phyloP scores from a whole-genome alignment of 345 rosid species.

The Reutealis trisperma region DNA sequence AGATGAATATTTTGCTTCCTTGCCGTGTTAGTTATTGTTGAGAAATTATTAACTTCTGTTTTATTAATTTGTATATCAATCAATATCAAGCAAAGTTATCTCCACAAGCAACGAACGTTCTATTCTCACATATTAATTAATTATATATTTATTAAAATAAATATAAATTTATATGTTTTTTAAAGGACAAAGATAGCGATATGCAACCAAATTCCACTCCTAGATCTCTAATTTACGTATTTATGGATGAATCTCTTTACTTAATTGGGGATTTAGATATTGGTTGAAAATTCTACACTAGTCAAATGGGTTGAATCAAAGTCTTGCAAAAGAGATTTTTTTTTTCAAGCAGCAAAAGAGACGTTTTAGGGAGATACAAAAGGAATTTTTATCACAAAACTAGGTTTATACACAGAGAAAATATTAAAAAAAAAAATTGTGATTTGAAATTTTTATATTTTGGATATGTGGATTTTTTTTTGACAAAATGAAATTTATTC shows the following conservation, averaged over 20 bases:
- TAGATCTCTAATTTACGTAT: not conserved
- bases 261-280: not conserved
- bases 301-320: constrained; percentile 20
- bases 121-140: not conserved
- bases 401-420: too few species aligned
- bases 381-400: not conserved
- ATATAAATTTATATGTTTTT: not conserved
- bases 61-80: not conserved
- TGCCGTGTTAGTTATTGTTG: constrained; percentile 20
- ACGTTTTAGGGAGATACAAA: not conserved
- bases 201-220: constrained; percentile 19
- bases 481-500: too few species aligned
- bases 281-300: not conserved
- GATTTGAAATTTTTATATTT: too few species aligned
- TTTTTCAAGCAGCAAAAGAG: too few species aligned
- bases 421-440: too few species aligned
- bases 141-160: not conserved
- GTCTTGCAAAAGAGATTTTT: constrained; percentile 10
- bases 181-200: constrained; percentile 12
- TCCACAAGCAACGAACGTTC: constrained; percentile 1
- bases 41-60: not conserved
- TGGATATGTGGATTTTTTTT: too few species aligned
- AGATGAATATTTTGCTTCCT: not conserved
- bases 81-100: not conserved
- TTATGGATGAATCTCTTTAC: not conserved